These are phyloP conservation scores for Zea mays DNA, from an alignment of 176 grass and related monocot genomes.

Conservation along the genomic window DNA sequence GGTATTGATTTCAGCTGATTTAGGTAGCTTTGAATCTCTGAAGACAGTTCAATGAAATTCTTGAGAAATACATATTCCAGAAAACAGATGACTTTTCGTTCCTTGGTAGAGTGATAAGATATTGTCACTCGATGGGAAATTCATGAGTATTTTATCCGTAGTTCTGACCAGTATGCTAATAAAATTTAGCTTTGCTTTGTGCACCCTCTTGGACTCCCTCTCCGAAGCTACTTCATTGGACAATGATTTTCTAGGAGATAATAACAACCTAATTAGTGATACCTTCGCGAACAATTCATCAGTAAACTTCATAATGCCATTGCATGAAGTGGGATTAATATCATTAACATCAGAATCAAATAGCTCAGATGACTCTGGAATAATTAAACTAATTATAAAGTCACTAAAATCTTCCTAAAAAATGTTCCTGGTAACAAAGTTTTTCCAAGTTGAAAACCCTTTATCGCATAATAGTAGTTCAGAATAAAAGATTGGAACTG, in stretches of 20 bases:
- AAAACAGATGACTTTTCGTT: slow-evolving; percentile 34
- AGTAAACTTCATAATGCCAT: slow-evolving; percentile 56
- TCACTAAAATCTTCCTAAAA: slow-evolving; percentile 61
- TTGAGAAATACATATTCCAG: slow-evolving; percentile 82
- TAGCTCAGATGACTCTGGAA: slow-evolving; percentile 59
- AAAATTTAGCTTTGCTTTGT: slow-evolving; percentile 66
- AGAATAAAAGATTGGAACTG: slow-evolving; percentile 59
- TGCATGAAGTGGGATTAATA: slow-evolving; percentile 44
- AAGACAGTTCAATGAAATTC: slow-evolving; percentile 72
- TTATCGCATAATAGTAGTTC: slow-evolving; percentile 50
- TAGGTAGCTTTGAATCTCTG: slow-evolving; percentile 55
- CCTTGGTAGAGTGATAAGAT: slow-evolving; percentile 30
- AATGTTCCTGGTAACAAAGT: slow-evolving; percentile 49
- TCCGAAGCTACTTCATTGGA: too few species aligned
- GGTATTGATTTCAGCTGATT: slow-evolving; percentile 60
- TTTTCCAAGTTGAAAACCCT: slow-evolving; percentile 77
- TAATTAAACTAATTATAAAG: slow-evolving; percentile 69
- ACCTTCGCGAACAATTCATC: slow-evolving; percentile 77
- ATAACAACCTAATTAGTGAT: too few species aligned
- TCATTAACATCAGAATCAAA: slow-evolving; percentile 54
- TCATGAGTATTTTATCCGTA: too few species aligned
- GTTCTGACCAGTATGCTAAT: slow-evolving; percentile 65
- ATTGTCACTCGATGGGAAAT: too few species aligned
- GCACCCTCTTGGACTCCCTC: too few species aligned
- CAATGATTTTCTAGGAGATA: too few species aligned